phyloP scores from a whole-genome alignment of 169 alveolate genomes.

The Besnoitia besnoiti region DNA sequence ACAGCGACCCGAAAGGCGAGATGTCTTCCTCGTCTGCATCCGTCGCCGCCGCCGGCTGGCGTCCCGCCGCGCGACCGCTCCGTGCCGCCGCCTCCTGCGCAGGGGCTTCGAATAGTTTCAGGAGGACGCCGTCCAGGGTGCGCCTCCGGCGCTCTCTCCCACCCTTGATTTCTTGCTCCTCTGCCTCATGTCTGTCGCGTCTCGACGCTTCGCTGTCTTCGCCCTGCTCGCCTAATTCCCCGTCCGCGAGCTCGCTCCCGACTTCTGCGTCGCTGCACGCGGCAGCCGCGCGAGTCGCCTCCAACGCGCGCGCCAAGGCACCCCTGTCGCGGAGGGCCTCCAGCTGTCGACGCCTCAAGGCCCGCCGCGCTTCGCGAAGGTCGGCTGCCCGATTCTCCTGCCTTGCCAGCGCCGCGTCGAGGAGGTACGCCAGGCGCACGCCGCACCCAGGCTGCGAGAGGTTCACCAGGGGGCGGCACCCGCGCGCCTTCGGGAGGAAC shows the following conservation, averaged over 20 bases:
- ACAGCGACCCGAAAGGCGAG: neutral
- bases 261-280: neutral
- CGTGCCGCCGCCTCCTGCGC: neutral
- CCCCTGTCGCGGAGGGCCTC: neutral
- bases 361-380: neutral
- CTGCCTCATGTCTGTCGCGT: neutral
- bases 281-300: neutral
- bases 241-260: neutral
- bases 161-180: neutral
- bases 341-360: neutral
- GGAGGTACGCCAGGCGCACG: constrained; percentile 35
- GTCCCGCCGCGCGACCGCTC: no score
- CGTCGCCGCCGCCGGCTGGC: no score
- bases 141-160: neutral
- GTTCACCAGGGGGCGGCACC: constrained; percentile 55
- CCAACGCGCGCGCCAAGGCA: neutral
- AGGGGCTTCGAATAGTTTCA: neutral
- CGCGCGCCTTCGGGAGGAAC: constrained; percentile 48
- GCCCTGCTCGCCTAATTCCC: neutral
- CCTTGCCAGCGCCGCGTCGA: constrained; percentile 5
- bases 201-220: neutral
- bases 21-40: neutral
- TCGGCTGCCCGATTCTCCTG: neutral
- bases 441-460: constrained; percentile 44
- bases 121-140: neutral